Evolutionary conservation across 208 protist species (phyloP), one percentile per base, ranked within the genome.

Genomic region (Vickermania spadyakhi): DNA sequence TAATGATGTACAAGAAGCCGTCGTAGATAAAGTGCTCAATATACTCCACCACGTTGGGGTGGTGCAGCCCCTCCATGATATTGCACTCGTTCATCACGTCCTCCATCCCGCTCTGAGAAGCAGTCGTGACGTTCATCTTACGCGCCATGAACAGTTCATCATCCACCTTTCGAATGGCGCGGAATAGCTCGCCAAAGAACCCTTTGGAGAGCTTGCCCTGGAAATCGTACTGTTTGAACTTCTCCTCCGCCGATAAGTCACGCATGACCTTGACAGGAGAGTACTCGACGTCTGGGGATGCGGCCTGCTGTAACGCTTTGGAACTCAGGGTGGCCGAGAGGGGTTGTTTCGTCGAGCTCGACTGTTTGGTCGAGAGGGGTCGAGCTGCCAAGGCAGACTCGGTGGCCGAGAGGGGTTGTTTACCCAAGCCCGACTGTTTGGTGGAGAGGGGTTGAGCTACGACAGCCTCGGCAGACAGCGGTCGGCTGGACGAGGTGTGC

Each of bases 1-100:
- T 30, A 28, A 68, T 56, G n/a, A 66, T 56, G 64, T 84, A 52
- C 52, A 84, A 79, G 56, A 79, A 84, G 0, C 67, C 23, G 28
- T 22, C 31, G 73, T 79, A 77, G 13, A 74, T 65, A 45, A 45
- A 45, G 36, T 45, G 36, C 36, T 45, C 36, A 18, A 45, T 45
- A 18, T 45, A 45, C 36, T 45, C 36, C 7, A 45, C 18, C 11
- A 45, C 11, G 36, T 45, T 45, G 7, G 36, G 36, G 18, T 45
- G 36, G 18, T 45, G 36, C 11, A 45, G 36, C 11, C 18, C 18
- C 11, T 7, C 36, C 36, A 45, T 7, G 11, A 45, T n/a, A 18
- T 7, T 45, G 36, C 36, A 45, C 18, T 45, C 36, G 11, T 7
- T 45, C 7, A 45, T 7, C 11, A 45, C 36, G 36, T 45, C 18